Evolutionary conservation across 768 basidiomycete genomes (phyloP).

Genomic region (Russula vinacea): DNA sequence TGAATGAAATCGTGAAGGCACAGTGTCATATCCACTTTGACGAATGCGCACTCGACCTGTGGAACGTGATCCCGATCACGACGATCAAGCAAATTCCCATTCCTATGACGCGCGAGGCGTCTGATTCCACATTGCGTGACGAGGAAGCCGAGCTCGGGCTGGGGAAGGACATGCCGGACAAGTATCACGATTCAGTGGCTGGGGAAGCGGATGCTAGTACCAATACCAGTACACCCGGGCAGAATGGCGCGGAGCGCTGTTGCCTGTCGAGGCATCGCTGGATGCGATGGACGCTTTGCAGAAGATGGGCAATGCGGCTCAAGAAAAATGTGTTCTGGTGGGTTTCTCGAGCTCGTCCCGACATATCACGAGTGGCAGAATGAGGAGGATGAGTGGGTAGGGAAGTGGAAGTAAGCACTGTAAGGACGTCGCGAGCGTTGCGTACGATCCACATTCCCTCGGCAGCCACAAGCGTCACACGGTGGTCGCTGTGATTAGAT

Average conservation of each 20-base stretch:
- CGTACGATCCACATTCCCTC: too few species aligned
- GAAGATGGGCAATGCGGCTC: conserved; percentile 54
- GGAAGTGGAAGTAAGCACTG: conserved; percentile 51
- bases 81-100: background rate
- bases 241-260: background rate
- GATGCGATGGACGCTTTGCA: conserved; percentile 40
- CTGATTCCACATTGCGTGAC: background rate
- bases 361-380: conserved; percentile 56
- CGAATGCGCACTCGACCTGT: conserved; percentile 13
- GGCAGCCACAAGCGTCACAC: too few species aligned
- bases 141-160: background rate
- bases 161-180: background rate
- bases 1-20: conserved; percentile 25
- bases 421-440: too few species aligned
- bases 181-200: background rate
- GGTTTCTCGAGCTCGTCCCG: conserved; percentile 66
- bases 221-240: too few species aligned
- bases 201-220: background rate
- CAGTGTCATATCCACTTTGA: conserved; percentile 20
- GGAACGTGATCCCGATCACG: conserved; percentile 17
- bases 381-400: conserved; percentile 51
- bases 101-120: background rate
- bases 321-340: conserved; percentile 52
- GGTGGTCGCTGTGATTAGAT: too few species aligned
- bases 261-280: background rate